Percentiles rank a stretch among this genome's conserved stretches.
Evolutionary conservation across 805 yeast genomes (phyloP).

Genomic region (Starmera dryadoides): DNA sequence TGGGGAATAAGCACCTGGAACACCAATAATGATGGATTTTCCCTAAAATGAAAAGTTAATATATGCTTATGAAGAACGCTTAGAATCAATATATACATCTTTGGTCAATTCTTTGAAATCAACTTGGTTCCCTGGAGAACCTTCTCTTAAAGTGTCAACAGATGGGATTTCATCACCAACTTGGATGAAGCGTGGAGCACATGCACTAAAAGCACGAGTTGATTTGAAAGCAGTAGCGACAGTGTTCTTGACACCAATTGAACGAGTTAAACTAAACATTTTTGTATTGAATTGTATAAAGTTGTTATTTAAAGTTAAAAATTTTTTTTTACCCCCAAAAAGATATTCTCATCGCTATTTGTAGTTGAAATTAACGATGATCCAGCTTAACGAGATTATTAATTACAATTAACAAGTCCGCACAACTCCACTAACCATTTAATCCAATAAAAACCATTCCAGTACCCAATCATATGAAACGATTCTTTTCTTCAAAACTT

Average conservation of each 20-base stretch:
- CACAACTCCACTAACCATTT: no score
- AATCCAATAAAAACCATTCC: no score
- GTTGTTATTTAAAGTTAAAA: no score
- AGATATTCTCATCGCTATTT: no score
- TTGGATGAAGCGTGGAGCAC: constrained; percentile 25
- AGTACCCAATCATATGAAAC: no score
- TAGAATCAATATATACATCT: constrained; percentile 3
- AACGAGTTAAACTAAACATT: not conserved
- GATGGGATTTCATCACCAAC: constrained; percentile 62
- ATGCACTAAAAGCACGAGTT: constrained; percentile 20
- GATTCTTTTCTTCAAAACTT: not conserved
- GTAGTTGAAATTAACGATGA: no score
- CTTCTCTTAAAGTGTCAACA: constrained; percentile 42
- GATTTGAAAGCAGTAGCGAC: constrained; percentile 16
- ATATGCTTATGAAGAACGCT: not conserved
- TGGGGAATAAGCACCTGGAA: constrained; percentile 77
- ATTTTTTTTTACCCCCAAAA: no score
- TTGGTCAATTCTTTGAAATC: constrained; percentile 42
- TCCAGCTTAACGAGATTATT: no score
- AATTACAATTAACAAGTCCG: no score
- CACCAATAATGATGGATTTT: constrained; percentile 50
- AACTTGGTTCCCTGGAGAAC: constrained; percentile 57
- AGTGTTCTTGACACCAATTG: not conserved
- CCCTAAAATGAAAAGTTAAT: constrained; percentile 24
- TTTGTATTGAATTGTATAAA: not conserved